Percentiles rank a stretch among this genome's conserved stretches.
phyloP scores from a whole-genome alignment of 139 green algal genomes.

The Limnomonas spitsbergensis region DNA sequence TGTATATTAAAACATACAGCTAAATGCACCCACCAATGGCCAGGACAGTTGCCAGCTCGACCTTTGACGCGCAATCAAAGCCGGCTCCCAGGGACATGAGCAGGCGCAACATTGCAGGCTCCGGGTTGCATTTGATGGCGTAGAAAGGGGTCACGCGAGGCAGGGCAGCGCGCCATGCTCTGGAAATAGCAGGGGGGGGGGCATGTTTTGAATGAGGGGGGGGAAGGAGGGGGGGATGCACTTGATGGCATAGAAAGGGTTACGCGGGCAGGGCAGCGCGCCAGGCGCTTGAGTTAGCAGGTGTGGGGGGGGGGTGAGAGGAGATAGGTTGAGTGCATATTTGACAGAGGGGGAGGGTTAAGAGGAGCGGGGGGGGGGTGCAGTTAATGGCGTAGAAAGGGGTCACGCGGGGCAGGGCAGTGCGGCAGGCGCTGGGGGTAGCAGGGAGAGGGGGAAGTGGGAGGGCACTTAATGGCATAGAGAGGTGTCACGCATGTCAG shows the following conservation, averaged over 20 bases:
- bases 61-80: conserved; percentile 88
- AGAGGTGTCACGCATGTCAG: too few relatives aligned
- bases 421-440: not conserved
- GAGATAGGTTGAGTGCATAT: too few relatives aligned
- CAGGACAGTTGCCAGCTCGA: conserved; percentile 71
- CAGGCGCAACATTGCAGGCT: conserved; percentile 47
- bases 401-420: conserved; percentile 70
- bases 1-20: too few relatives aligned
- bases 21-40: not conserved
- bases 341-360: too few relatives aligned
- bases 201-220: not conserved
- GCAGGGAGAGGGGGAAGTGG: not conserved
- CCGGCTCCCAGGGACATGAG: conserved; percentile 76
- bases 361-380: too few relatives aligned
- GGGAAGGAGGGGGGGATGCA: too few relatives aligned
- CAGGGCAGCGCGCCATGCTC: conserved; percentile 37
- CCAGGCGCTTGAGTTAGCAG: too few relatives aligned
- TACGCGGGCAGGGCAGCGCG: too few relatives aligned
- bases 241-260: too few relatives aligned
- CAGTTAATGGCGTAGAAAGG: conserved; percentile 92
- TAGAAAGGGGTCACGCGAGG: conserved; percentile 84
- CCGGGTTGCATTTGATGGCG: conserved; percentile 88
- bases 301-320: too few relatives aligned
- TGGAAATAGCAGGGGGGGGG: not conserved
- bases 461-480: too few relatives aligned